Evolutionary conservation across 75 land plant genomes (phyloP).

Genomic region (Cupressus sempervirens): DNA sequence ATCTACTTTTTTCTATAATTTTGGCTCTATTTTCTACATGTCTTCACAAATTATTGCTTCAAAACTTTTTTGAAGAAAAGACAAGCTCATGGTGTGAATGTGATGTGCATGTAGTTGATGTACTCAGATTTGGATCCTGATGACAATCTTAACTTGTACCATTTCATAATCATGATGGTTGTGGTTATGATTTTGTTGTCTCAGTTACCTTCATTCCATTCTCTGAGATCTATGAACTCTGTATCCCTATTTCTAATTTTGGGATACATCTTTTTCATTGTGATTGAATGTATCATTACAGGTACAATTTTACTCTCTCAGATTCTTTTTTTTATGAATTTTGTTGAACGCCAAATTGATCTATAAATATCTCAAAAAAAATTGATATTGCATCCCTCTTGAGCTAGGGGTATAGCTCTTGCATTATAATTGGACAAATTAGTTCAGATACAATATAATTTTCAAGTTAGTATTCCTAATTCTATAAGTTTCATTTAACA

Average conservation of each 20-base stretch:
- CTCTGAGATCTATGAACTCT: conserved; percentile 71
- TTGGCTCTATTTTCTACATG: too few species aligned
- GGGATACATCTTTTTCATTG: conserved; percentile 63
- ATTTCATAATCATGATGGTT: conserved; percentile 66
- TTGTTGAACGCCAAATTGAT: background rate
- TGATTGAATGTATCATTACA: conserved; percentile 64
- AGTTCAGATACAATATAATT: conserved; percentile 44
- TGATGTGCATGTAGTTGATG: conserved; percentile 28
- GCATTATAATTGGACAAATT: conserved; percentile 58
- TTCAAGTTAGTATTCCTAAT: background rate
- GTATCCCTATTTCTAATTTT: conserved; percentile 74
- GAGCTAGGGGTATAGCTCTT: conserved; percentile 60
- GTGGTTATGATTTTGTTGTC: conserved; percentile 64
- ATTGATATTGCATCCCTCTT: conserved; percentile 37
- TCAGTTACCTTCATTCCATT: conserved; percentile 87
- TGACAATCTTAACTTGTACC: conserved; percentile 65
- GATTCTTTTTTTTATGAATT: background rate
- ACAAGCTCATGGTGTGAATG: background rate
- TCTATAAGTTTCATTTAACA: background rate
- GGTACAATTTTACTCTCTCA: conserved; percentile 29
- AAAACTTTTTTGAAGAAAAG: background rate
- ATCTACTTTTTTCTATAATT: too few species aligned
- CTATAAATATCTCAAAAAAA: too few species aligned
- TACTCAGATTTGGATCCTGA: conserved; percentile 38
- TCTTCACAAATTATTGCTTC: background rate